A percentile compares a stretch with the other conserved stretches of the same genome.
Conservation (phyloP, 495 filamentous ascomycete genomes). For the Beverwykella pulmonaria region DNA sequence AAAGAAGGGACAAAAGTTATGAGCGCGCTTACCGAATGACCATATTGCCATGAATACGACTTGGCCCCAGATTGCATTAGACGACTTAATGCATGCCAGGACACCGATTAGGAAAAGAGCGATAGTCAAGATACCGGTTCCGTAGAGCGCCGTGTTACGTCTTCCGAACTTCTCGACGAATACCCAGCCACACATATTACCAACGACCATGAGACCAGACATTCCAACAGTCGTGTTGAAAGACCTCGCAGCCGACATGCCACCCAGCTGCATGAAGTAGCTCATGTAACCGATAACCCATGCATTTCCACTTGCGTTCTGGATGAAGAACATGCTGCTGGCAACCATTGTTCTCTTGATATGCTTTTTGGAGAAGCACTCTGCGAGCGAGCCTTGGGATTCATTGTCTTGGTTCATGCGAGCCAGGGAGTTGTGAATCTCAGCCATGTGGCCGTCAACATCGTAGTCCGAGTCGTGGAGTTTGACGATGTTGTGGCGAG, state of each 20-base stretch:
- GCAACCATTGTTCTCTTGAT: conserved; percentile 7
- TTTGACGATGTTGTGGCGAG: background rate
- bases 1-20: background rate
- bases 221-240: conserved; percentile 4
- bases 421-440: background rate
- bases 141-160: background rate
- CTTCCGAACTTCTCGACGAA: conserved; percentile 1
- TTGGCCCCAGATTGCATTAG: background rate
- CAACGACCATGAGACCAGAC: background rate
- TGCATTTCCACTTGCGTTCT: background rate
- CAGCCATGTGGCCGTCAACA: conserved; percentile 4
- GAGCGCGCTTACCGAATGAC: background rate
- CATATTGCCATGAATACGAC: conserved; percentile 5
- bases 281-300: conserved; percentile 13
- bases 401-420: conserved; percentile 8
- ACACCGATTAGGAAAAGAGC: conserved; percentile 9
- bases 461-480: conserved; percentile 1
- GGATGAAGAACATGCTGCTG: background rate
- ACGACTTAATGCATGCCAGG: conserved; percentile 2
- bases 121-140: background rate
- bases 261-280: conserved; percentile 11
- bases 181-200: conserved; percentile 3
- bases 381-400: conserved; percentile 3
- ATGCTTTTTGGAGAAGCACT: conserved; percentile 10
- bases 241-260: background rate